Evolutionary conservation across 2,329 filamentous ascomycete species (phyloP).

Genomic region (Cordyceps pruinosa): DNA sequence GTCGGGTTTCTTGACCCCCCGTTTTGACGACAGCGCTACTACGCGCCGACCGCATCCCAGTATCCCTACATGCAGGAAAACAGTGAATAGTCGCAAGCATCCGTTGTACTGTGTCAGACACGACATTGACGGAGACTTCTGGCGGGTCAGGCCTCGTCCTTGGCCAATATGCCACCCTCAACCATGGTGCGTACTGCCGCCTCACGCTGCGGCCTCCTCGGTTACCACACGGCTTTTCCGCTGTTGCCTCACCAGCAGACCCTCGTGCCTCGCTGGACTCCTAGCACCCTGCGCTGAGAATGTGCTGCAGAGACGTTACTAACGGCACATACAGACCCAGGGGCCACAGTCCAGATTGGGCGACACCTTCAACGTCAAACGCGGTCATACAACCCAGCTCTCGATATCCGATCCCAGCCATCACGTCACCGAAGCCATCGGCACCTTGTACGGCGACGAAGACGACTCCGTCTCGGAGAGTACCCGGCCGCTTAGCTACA

Average conservation of each 20-base stretch:
- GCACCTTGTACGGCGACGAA: conserved; percentile 78
- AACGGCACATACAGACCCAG: conserved; percentile 39
- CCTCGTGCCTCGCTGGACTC: neutral
- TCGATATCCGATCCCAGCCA: conserved; percentile 82
- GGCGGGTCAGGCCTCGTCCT: conserved; percentile 30
- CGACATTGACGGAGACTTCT: conserved; percentile 20
- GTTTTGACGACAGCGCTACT: conserved; percentile 6
- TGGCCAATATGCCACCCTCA: conserved; percentile 33
- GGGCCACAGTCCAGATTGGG: conserved; percentile 48
- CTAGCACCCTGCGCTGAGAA: neutral
- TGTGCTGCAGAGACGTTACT: neutral
- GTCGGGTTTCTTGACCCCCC: conserved; percentile 11
- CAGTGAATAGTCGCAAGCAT: neutral
- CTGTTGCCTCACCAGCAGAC: neutral
- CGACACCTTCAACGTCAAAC: conserved; percentile 50
- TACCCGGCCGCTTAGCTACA: conserved; percentile 66
- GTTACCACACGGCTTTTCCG: neutral
- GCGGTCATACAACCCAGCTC: conserved; percentile 51
- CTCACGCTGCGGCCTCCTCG: neutral
- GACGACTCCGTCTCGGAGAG: conserved; percentile 53
- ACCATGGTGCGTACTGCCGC: conserved; percentile 41
- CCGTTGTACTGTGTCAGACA: neutral
- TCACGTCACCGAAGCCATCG: conserved; percentile 91
- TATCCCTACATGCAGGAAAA: neutral
- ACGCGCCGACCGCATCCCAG: conserved; percentile 1